Conservation (phyloP, 2,329 filamentous ascomycete genomes). For the Sordariomycetes sp. region DNA sequence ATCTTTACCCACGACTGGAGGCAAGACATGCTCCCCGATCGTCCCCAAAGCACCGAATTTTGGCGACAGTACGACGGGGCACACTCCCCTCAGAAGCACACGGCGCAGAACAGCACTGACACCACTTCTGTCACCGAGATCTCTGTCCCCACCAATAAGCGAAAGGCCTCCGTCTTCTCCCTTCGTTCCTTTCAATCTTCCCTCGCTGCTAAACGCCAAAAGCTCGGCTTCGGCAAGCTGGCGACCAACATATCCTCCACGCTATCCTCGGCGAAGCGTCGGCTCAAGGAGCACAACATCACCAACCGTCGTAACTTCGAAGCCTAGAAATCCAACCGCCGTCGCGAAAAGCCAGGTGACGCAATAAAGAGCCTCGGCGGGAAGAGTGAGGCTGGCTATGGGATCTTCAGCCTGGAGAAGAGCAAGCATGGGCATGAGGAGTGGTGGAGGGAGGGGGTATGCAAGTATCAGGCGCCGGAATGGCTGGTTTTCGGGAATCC, state of each 20-base stretch:
- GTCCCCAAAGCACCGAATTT: too few species aligned
- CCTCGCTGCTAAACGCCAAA: slow-evolving; percentile 16
- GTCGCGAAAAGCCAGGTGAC: slow-evolving; percentile 11
- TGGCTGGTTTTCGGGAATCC: slow-evolving; percentile 19
- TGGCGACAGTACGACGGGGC: slow-evolving; percentile 14
- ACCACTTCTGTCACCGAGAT: too few species aligned
- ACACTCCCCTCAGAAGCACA: too few species aligned
- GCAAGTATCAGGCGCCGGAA: slow-evolving; percentile 19
- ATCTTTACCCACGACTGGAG: background rate
- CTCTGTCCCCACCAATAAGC: too few species aligned
- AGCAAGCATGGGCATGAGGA: slow-evolving; percentile 13
- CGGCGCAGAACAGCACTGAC: too few species aligned
- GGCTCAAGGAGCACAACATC: slow-evolving; percentile 15
- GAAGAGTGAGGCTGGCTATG: slow-evolving; percentile 14
- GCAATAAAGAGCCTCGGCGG: slow-evolving; percentile 13
- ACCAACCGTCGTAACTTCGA: slow-evolving; percentile 15
- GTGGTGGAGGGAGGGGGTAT: slow-evolving; percentile 26
- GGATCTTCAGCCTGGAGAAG: slow-evolving; percentile 14
- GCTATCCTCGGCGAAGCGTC: slow-evolving; percentile 14
- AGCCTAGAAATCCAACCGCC: slow-evolving; percentile 17
- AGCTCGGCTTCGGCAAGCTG: slow-evolving; percentile 17
- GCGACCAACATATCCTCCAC: slow-evolving; percentile 14
- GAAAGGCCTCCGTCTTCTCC: slow-evolving; percentile 20
- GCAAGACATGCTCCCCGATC: too few species aligned
- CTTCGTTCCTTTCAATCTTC: slow-evolving; percentile 16